Percentiles rank a stretch among this genome's conserved stretches.
Evolutionary conservation across 2,329 filamentous ascomycete species (phyloP).

Genomic region (Diplodia mutila): DNA sequence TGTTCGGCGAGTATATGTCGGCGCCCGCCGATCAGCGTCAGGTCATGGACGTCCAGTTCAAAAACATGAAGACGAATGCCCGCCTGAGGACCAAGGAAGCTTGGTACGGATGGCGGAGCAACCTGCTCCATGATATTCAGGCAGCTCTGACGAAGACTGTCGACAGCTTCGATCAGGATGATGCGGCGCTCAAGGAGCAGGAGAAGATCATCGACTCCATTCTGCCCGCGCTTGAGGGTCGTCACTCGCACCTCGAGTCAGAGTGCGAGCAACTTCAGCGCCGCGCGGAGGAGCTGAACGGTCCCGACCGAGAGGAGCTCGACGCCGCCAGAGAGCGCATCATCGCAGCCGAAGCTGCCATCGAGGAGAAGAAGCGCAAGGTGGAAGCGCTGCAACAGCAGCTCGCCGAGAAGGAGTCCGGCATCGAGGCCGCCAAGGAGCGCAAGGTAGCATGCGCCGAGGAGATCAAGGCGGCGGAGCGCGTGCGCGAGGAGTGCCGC

Average conservation of each 20-base stretch:
- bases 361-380: conserved; percentile 69
- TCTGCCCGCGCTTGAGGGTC: conserved; percentile 67
- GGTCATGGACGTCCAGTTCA: conserved; percentile 95
- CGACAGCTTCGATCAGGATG: conserved; percentile 76
- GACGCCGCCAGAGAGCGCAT: conserved; percentile 72
- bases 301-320: conserved; percentile 80
- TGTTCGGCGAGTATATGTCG: conserved; percentile 89
- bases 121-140: conserved; percentile 79
- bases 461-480: conserved; percentile 82
- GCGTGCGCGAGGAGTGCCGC: conserved; percentile 81
- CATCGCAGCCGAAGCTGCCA: conserved; percentile 64
- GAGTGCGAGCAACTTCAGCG: conserved; percentile 71
- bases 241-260: conserved; percentile 63
- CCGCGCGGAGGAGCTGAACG: conserved; percentile 73
- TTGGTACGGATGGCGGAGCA: conserved; percentile 98
- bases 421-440: conserved; percentile 64
- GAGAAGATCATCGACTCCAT: conserved; percentile 68
- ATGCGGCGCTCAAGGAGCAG: conserved; percentile 67
- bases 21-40: conserved; percentile 80
- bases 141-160: conserved; percentile 76
- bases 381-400: conserved; percentile 70
- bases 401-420: conserved; percentile 67
- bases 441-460: conserved; percentile 70
- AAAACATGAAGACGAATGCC: conserved; percentile 93
- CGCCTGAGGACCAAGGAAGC: conserved; percentile 89